A percentile compares a stretch with the other conserved stretches of the same genome.
Conservation (phyloP, 2,329 filamentous ascomycete genomes). For the Phialemoniopsis sp. region DNA sequence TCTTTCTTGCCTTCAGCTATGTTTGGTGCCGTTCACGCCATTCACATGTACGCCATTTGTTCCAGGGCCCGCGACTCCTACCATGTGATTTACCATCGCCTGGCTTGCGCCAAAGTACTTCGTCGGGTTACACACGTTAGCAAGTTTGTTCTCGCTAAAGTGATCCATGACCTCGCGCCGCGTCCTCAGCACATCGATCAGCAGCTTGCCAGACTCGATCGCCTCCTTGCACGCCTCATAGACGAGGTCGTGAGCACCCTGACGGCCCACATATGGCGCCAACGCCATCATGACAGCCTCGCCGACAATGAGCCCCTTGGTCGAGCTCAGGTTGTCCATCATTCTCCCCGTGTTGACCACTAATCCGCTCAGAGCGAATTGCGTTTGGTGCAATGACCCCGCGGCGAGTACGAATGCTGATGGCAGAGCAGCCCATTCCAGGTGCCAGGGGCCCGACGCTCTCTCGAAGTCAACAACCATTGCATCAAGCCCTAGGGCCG, state of each 20-base stretch:
- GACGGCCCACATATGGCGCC: constrained; percentile 45
- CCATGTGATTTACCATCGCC: no score
- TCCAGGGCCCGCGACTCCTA: no score
- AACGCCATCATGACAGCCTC: constrained; percentile 60
- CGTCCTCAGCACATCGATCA: constrained; percentile 4
- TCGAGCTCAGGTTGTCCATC: constrained; percentile 45
- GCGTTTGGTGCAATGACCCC: constrained; percentile 47
- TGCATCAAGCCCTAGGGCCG: constrained; percentile 45
- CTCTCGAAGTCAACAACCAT: constrained; percentile 57
- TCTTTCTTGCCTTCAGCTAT: no score
- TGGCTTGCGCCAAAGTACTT: no score
- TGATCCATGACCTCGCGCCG: constrained; percentile 12
- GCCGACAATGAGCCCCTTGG: constrained; percentile 48
- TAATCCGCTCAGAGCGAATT: constrained; percentile 46
- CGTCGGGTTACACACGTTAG: no score
- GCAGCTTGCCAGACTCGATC: neutral
- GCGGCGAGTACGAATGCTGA: constrained; percentile 48
- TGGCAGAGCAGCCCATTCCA: constrained; percentile 54
- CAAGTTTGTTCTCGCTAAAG: constrained; percentile 27
- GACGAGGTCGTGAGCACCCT: constrained; percentile 50
- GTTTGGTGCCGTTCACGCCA: no score
- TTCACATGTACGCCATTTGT: no score
- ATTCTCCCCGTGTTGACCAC: constrained; percentile 45
- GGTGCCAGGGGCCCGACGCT: constrained; percentile 53
- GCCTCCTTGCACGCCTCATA: constrained; percentile 41